A percentile compares a stretch with the other conserved stretches of the same genome.
phyloP scores from a whole-genome alignment of 2,329 filamentous ascomycete species.

The Trichoderma citrinoviride region DNA sequence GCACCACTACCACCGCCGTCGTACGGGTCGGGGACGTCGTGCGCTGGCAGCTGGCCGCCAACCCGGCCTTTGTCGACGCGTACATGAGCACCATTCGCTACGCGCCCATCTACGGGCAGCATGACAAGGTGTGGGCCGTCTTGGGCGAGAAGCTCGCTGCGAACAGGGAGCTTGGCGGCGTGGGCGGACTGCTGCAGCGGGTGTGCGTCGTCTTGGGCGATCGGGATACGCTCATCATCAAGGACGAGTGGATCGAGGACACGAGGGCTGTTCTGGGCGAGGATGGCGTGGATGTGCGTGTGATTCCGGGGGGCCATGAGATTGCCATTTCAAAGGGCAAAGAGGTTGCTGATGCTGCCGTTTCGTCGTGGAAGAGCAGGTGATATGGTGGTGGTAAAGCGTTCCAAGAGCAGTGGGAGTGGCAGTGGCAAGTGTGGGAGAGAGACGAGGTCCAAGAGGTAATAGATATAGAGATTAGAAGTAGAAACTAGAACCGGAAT shows the following conservation, averaged over 20 bases:
- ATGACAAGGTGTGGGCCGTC: slow-evolving; percentile 55
- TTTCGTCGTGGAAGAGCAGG: slow-evolving; percentile 34
- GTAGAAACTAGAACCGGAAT: neutral
- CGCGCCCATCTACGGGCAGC: slow-evolving; percentile 64
- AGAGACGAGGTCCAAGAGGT: slow-evolving; percentile 6
- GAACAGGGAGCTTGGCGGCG: slow-evolving; percentile 23
- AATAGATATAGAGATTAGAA: slow-evolving; percentile 14
- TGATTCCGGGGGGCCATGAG: slow-evolving; percentile 66
- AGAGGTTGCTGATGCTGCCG: slow-evolving; percentile 50
- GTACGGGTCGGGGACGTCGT: slow-evolving; percentile 60
- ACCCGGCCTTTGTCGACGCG: slow-evolving; percentile 65
- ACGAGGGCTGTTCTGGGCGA: slow-evolving; percentile 54
- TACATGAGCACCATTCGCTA: slow-evolving; percentile 70
- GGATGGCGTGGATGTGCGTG: slow-evolving; percentile 54
- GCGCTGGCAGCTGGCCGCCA: slow-evolving; percentile 65
- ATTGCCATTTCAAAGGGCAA: slow-evolving; percentile 61
- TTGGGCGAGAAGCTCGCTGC: slow-evolving; percentile 51
- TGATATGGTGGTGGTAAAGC: neutral
- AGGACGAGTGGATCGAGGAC: slow-evolving; percentile 62
- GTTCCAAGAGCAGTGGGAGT: neutral
- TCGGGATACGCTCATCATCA: slow-evolving; percentile 64
- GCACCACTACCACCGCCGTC: no score
- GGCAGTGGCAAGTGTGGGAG: neutral
- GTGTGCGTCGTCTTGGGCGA: slow-evolving; percentile 65
- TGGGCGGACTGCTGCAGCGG: slow-evolving; percentile 42